These are phyloP conservation scores for Aureobasidium uvarum DNA, from an alignment of 2,329 filamentous ascomycete species.

Conservation along the genomic window DNA sequence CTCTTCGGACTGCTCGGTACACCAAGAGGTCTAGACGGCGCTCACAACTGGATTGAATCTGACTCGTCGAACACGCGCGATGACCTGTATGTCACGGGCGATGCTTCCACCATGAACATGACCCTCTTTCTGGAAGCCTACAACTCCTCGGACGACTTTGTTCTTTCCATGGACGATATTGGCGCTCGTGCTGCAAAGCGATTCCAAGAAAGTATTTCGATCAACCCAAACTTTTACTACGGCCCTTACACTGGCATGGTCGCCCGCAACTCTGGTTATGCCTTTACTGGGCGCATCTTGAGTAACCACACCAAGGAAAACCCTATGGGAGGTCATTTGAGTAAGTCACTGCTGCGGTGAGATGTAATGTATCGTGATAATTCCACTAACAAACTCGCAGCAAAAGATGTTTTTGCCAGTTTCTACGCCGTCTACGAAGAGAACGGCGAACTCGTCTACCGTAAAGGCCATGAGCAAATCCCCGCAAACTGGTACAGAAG, in stretches of 20 bases:
- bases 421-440: slow-evolving; percentile 39
- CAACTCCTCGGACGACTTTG: slow-evolving; percentile 30
- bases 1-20: slow-evolving; percentile 32
- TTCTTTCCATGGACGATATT: slow-evolving; percentile 37
- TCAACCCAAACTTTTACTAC: slow-evolving; percentile 38
- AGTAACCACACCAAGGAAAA: slow-evolving; percentile 42
- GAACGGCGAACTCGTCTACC: slow-evolving; percentile 37
- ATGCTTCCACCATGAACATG: slow-evolving; percentile 54
- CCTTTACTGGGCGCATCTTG: slow-evolving; percentile 42
- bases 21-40: slow-evolving; percentile 45
- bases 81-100: slow-evolving; percentile 51
- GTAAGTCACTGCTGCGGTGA: slow-evolving; percentile 30
- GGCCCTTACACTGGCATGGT: slow-evolving; percentile 35
- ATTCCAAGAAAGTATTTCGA: slow-evolving; percentile 34
- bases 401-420: slow-evolving; percentile 35
- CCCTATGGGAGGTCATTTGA: slow-evolving; percentile 39
- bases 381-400: slow-evolving; percentile 33
- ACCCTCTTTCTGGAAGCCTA: slow-evolving; percentile 53
- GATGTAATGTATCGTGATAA: neutral
- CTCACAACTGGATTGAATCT: slow-evolving; percentile 57
- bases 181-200: slow-evolving; percentile 34
- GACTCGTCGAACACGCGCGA: slow-evolving; percentile 55
- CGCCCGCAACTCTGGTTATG: slow-evolving; percentile 33
- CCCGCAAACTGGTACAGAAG: slow-evolving; percentile 45
- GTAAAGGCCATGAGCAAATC: slow-evolving; percentile 43